Evolutionary conservation across 306 rosid genomes (phyloP), one percentile per base, ranked within the genome.

Genomic region (Pterocarpus santalinus): DNA sequence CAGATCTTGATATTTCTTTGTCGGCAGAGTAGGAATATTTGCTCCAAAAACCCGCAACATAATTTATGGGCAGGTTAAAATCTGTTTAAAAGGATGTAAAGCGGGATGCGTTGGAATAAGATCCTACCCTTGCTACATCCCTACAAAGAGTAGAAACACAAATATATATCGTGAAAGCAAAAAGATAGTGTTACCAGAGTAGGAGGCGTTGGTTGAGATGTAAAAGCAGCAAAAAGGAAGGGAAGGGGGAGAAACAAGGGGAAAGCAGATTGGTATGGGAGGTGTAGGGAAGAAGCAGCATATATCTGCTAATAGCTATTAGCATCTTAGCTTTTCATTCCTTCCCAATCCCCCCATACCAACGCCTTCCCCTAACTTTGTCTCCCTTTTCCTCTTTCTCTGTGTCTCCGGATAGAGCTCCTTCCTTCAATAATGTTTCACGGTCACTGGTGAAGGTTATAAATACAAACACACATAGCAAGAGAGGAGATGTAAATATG

Each of bases 321-420:
- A 38, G 53, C 12, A 9, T 47, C 0, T 47, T 13, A 47, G 8
- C 6, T 5, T 2, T 4, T 52, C 58, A 52, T 76, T 49, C 72
- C 73, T 72, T 80, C 49, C 84, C 73, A 72, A 80, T 65, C 56
- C 67, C 47, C 73, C 58, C 84, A 80, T 72, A 74, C 60, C 84
- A 63, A 35, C n/a, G 33, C 22, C 73, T 72, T 80, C 46, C 79
- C 67, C 49, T 72, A 52, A 80, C n/a, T 65, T 53, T 80, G 49
- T 13, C 74, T 64, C 78, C 60, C 60, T 64, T 52, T 80, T 61
- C 66, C 58, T 4, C 36, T 71, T 39, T 73, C 39, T 62, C 39
- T 30, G 1, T 49, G 4, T 49, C 56, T 49, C 56, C 1, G 8
- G 12, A 2, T 43, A 43, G 49, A 8, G 5, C 49, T 8, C 6